phyloP scores from a whole-genome alignment of 2,329 filamentous ascomycete genomes.

The Aspergillus floridensis region DNA sequence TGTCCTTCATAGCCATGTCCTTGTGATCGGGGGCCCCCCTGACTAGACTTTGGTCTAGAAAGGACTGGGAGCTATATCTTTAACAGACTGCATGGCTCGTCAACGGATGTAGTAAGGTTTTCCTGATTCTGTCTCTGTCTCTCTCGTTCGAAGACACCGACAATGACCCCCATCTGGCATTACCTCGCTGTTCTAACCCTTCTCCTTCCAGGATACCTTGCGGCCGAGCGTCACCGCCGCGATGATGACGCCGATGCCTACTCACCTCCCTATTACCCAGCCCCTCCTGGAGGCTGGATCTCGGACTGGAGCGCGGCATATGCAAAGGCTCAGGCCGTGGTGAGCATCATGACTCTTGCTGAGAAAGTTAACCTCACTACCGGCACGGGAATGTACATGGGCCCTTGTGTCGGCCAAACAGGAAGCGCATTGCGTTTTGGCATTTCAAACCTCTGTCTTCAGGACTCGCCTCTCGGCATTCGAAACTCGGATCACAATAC shows the following conservation, averaged over 20 bases:
- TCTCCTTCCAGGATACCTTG: background rate
- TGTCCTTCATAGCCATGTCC: background rate
- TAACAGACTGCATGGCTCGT: background rate
- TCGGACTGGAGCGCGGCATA: constrained; percentile 69
- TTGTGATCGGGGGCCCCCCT: background rate
- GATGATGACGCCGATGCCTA: constrained; percentile 27
- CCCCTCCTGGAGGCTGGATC: constrained; percentile 70
- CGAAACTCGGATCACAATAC: constrained; percentile 72
- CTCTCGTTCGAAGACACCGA: constrained; percentile 9
- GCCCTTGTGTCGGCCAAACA: constrained; percentile 71
- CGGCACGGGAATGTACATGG: constrained; percentile 71
- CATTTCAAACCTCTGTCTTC: constrained; percentile 68
- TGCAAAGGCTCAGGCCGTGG: constrained; percentile 64
- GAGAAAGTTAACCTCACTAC: constrained; percentile 77
- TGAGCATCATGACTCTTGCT: constrained; percentile 73
- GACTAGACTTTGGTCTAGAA: background rate
- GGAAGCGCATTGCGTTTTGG: constrained; percentile 68
- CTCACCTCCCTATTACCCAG: constrained; percentile 65
- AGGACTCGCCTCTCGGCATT: constrained; percentile 70
- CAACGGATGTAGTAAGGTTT: background rate
- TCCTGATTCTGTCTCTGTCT: constrained; percentile 3
- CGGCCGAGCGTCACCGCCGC: background rate
- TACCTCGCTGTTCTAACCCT: background rate
- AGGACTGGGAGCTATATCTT: background rate
- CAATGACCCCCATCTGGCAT: background rate